These are phyloP conservation scores for Phytopythium helicoides DNA, from an alignment of 352 stramenopile genomes.

Conservation along the genomic window DNA sequence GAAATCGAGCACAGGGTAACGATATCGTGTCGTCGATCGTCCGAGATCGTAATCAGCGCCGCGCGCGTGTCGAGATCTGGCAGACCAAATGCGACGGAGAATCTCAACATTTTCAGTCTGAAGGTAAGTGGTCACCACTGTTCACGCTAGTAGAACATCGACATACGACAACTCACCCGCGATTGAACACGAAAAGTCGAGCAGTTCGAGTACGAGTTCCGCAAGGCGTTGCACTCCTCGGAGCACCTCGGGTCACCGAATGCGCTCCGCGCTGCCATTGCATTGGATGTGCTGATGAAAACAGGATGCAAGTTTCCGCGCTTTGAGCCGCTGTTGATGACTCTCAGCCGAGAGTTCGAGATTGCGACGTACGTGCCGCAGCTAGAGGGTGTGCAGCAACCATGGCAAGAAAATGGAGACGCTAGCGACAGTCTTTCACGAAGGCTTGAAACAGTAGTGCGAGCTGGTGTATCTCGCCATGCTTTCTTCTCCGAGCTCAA, in stretches of 20 bases:
- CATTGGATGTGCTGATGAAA: slow-evolving; percentile 45
- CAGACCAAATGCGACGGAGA: slow-evolving; percentile 21
- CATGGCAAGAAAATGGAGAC: not conserved
- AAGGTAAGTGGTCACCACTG: slow-evolving; percentile 14
- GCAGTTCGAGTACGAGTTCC: slow-evolving; percentile 47
- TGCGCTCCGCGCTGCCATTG: slow-evolving; percentile 54
- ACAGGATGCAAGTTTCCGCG: slow-evolving; percentile 44
- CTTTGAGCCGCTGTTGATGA: slow-evolving; percentile 38
- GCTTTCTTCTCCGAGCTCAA: slow-evolving; percentile 62
- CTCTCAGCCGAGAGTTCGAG: slow-evolving; percentile 34
- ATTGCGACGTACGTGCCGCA: slow-evolving; percentile 33
- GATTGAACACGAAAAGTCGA: slow-evolving; percentile 14
- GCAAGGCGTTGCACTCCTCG: slow-evolving; percentile 44
- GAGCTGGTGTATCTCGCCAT: slow-evolving; percentile 25
- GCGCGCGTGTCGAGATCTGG: slow-evolving; percentile 22
- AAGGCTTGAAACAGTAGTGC: slow-evolving; percentile 13
- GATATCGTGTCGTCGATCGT: slow-evolving; percentile 8
- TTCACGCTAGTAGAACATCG: too few species aligned
- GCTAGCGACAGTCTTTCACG: not conserved
- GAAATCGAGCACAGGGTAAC: not conserved
- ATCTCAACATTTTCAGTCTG: slow-evolving; percentile 15
- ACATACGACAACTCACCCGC: too few species aligned
- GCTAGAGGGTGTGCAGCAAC: not conserved
- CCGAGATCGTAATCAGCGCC: slow-evolving; percentile 12
- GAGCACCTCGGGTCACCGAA: slow-evolving; percentile 54